Evolutionary conservation across 2,329 filamentous ascomycete genomes (phyloP), one percentile per base, ranked within the genome.

Genomic region (Claviceps sp.): DNA sequence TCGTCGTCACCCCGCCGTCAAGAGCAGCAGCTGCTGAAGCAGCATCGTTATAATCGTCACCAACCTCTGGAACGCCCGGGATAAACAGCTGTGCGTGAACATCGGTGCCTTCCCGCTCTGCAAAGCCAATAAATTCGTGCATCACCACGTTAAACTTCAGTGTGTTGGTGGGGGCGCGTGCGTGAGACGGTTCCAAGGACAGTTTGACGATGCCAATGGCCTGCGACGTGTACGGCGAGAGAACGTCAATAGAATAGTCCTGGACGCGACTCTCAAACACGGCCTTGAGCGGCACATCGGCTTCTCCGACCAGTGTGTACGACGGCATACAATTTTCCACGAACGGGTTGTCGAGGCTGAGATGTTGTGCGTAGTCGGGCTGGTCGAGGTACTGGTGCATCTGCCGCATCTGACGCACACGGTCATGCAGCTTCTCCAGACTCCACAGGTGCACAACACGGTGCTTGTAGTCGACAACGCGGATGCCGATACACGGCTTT

Each of bases 131-230:
- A 70, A 98, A 80, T 63, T 97, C 89, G 62, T 95, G 90, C 88
- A 98, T 95, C 36, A 97, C 90, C 5, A 97, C 90, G 61, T 97
- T 98, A 71, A 98, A 98, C 65, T 97, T 98, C 53, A 97, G 72
- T 2, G 88, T 96, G 54, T 87, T 93, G 13, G 88, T 87, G 14
- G 93, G 93, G 4, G 90, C 91, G 61, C 94, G 84, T 2, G 91
- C 90, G 47, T 89, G 91, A 0, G 91, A 97, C 14, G 93, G 93
- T 63, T 98, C 93, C 6, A 98, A 72, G 0, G 91, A 91, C 40
- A 98, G 72, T 61, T 89, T 87, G 58, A 98, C 81, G 52, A 96
- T 91, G 45, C 91, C 93, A 54, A 97, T 81, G 8, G 89, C 87
- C 60, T 89, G 89, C 26, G 85, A 87, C 0, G 93, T 98, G 62